Base-by-base conservation (phyloP, 1,139 yeast species). In the Pichia cactophila region DNA sequence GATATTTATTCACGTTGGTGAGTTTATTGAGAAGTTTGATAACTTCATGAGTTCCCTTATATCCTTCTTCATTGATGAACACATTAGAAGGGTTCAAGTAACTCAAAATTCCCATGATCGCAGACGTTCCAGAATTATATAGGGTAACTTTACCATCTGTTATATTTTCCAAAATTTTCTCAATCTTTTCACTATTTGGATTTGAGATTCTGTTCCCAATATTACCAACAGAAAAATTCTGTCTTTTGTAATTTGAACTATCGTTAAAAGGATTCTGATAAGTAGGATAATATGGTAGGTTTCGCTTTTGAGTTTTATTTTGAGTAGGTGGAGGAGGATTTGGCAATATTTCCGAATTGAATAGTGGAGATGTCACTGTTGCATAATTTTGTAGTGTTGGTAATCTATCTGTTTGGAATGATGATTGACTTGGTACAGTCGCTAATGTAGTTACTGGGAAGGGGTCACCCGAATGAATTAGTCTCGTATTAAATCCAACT, bases 1-100 rank as follows among this genome's bases (percentile, higher is more conserved):
- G 63, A 39, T 76, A 66, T 49, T 77, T 73, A 53, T 81, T 69
- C 43, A 82, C 63, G 0, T 83, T 84, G 44, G 80, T 74, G 52
- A 83, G 75, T 55, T 95, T 75, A 5, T 78, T 66, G 55, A 85
- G 72, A 35, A 88, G 72, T 29, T 78, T 72, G n/a, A 85, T 75
- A 42, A 86, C 83, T 20, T 83, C 84, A 53, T 78, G 85, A 52
- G 86, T 79, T 6, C 97, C 97, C 61, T 85, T 95, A 65, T 90
- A 90, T 4, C 90, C 88, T 33, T 62, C 58, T 33, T 83, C 78
- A 20, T 86, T 92, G 53, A 87, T 76, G 45, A 86, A 83, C 5
- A 90, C 68, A 41, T 74, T 73, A 54, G 80, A 81, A 2, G 97
- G 97, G 58, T 86, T 83, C 54, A 74, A 72, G 57, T 79, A 76